Conservation (phyloP, 2,329 filamentous ascomycete genomes). For the Neocatenulostroma microsporum region DNA sequence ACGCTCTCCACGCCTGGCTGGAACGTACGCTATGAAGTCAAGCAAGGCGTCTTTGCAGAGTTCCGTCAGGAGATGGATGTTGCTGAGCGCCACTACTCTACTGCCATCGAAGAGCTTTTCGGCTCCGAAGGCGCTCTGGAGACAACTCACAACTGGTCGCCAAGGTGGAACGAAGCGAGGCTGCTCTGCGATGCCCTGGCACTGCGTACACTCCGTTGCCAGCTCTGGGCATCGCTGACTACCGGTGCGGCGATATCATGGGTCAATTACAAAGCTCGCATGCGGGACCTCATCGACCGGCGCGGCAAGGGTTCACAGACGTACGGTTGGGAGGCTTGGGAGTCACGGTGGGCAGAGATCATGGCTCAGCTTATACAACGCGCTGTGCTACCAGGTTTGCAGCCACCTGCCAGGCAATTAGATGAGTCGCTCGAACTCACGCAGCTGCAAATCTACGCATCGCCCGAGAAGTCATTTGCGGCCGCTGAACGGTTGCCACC, state of each 20-base stretch:
- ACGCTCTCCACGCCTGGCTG: constrained; percentile 78
- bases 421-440: constrained; percentile 11
- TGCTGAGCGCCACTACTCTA: constrained; percentile 76
- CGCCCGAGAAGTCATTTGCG: constrained; percentile 45
- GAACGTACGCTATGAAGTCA: constrained; percentile 93
- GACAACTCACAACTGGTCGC: constrained; percentile 80
- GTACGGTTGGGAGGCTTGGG: constrained; percentile 93
- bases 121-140: constrained; percentile 72
- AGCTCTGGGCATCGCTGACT: constrained; percentile 72
- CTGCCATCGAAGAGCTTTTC: constrained; percentile 76
- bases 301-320: constrained; percentile 77
- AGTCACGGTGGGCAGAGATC: constrained; percentile 60
- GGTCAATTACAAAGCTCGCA: constrained; percentile 66
- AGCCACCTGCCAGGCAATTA: constrained; percentile 7
- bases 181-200: constrained; percentile 73
- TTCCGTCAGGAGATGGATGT: constrained; percentile 89
- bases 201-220: constrained; percentile 71
- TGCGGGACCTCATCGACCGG: constrained; percentile 70
- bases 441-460: constrained; percentile 32
- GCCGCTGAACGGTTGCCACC: constrained; percentile 45
- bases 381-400: constrained; percentile 43
- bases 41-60: constrained; percentile 81
- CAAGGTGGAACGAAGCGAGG: constrained; percentile 89
- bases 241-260: constrained; percentile 73
- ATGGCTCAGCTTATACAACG: constrained; percentile 54